These are phyloP conservation scores for Backusella tarrabulga DNA, from an alignment of 192 early-diverging fungal genomes.

Conservation along the genomic window DNA sequence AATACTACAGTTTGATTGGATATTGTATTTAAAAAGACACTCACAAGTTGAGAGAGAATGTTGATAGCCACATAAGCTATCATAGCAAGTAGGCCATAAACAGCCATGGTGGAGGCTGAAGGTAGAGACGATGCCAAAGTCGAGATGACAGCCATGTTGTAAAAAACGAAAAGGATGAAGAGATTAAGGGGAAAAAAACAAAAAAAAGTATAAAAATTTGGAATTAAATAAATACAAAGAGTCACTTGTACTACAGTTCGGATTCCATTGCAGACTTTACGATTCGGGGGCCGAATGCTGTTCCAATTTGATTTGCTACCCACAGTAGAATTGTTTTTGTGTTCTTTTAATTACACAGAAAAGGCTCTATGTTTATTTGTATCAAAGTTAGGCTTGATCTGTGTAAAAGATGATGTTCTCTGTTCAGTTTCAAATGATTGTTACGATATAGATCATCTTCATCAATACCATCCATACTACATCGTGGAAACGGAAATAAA, in stretches of 20 bases:
- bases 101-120: slow-evolving; percentile 5
- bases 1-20: neutral
- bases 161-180: neutral
- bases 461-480: too few species aligned
- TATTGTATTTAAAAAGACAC: neutral
- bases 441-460: too few species aligned
- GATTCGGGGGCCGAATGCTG: neutral
- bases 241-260: slow-evolving; percentile 2
- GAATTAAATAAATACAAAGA: neutral
- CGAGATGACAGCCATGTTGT: slow-evolving; percentile 17
- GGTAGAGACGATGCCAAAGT: slow-evolving; percentile 1
- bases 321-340: neutral
- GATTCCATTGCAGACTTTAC: slow-evolving; percentile 6
- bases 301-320: neutral
- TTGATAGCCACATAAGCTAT: slow-evolving; percentile 22
- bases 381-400: neutral
- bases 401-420: neutral
- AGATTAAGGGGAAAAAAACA: neutral
- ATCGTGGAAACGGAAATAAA: neutral
- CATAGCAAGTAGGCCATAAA: slow-evolving; percentile 17
- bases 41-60: slow-evolving; percentile 33
- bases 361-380: neutral
- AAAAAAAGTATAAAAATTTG: neutral
- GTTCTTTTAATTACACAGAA: neutral
- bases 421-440: too few species aligned